Evolutionary conservation across 2,329 filamentous ascomycete species (phyloP), one percentile per base, ranked within the genome.

Genomic region (Aspergillus neoniger): DNA sequence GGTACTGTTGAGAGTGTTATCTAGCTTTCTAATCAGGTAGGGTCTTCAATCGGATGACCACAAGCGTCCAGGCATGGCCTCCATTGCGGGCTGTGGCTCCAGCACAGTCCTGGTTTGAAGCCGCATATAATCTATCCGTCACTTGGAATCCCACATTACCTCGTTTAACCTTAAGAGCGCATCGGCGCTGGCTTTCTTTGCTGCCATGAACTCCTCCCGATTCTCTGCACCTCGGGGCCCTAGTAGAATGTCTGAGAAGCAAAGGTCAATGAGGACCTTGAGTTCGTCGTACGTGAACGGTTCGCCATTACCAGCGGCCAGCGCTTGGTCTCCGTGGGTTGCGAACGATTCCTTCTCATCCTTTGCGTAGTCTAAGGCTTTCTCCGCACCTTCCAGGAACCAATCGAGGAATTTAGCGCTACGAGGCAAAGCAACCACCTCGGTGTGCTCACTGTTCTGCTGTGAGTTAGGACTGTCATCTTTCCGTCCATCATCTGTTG

Each of bases 391-490:
- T 63, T 79, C 76, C 14, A 81, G 71, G 72, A 81, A 81, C 74
- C 79, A 80, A 63, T 80, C 77, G 23, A 80, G 72, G 67, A 81
- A 81, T 50, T 79, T 80, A 39, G 78, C 76, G 49, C 77, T 79
- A 54, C 74, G 74, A 1, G 76, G 77, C 49, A 81, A 71, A 10
- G 78, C 75, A 21, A 80, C 75, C 2, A 74, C 62, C 59, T 80
- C 77, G 21, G 71, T 65, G 3, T 66, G 57, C 39, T 66, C 56
- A 19, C 62, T 62, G 49, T 32, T 30, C 52, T 58, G 50, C 25
- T 55, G 17, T 10, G 39, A 54, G 12, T 30, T 44, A 21, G 59
- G 25, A 23, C 5, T 41, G 21, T 44, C 59, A 30, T 63, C 58
- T 43, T 61, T 41, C 4, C 59, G 58, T 14, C 53, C 23, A 43